Conservation (phyloP, 495 filamentous ascomycete species). For the Penicillium daleae region DNA sequence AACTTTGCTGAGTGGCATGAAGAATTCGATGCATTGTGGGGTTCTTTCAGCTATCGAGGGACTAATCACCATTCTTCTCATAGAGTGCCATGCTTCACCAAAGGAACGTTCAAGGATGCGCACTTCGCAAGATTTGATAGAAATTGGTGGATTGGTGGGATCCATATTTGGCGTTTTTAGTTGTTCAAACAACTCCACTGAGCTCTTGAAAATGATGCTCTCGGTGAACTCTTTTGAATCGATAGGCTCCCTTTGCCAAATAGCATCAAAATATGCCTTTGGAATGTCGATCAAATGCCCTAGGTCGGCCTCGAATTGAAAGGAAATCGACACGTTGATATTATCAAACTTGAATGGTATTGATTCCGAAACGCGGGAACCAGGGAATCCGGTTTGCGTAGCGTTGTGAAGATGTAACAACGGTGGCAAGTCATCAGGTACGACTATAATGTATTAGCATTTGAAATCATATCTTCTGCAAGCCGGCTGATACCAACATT, state of each 20-base stretch:
- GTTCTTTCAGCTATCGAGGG: neutral
- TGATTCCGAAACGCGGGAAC: neutral
- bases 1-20: neutral
- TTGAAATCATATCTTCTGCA: neutral
- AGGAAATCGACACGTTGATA: neutral
- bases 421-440: neutral
- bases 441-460: neutral
- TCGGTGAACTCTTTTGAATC: neutral
- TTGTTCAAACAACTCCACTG: neutral
- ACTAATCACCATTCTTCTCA: neutral
- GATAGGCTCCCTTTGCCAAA: neutral
- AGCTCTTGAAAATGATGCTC: constrained; percentile 2
- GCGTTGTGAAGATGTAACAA: neutral
- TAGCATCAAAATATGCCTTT: neutral
- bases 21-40: constrained; percentile 1
- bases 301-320: neutral
- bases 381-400: neutral
- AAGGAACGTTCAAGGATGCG: neutral
- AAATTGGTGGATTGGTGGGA: neutral
- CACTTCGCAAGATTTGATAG: neutral
- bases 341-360: neutral
- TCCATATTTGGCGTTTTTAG: neutral
- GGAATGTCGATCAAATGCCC: neutral
- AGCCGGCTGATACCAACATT: neutral
- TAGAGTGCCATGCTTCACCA: neutral